Conservation (phyloP, 495 filamentous ascomycete species). For the Penicillium arizonense region DNA sequence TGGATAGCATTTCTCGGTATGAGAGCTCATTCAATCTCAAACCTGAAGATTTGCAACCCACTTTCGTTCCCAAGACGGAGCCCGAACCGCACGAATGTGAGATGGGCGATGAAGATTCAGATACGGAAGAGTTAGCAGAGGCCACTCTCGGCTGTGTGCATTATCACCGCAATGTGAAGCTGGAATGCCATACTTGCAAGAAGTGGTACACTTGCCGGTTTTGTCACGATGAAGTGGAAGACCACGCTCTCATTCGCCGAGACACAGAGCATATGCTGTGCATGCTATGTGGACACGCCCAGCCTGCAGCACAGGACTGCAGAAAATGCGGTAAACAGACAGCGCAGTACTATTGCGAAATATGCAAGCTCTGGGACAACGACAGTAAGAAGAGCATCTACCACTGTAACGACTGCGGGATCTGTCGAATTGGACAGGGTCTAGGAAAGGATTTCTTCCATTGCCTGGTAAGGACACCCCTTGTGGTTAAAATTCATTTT, state of each 20-base stretch:
- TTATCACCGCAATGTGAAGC: slow-evolving; percentile 92
- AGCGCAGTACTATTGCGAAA: slow-evolving; percentile 90
- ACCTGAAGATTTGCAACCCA: slow-evolving; percentile 67
- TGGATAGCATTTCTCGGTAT: slow-evolving; percentile 26
- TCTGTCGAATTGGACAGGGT: slow-evolving; percentile 87
- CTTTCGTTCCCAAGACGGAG: slow-evolving; percentile 57
- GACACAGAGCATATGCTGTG: slow-evolving; percentile 96
- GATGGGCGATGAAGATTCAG: slow-evolving; percentile 35
- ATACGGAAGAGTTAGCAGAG: slow-evolving; percentile 40
- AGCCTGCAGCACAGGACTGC: slow-evolving; percentile 78
- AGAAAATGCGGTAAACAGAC: slow-evolving; percentile 69
- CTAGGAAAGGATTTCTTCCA: slow-evolving; percentile 96
- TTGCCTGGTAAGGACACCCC: slow-evolving; percentile 75
- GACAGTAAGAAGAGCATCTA: slow-evolving; percentile 90
- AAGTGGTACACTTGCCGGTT: slow-evolving; percentile 95
- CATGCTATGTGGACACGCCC: slow-evolving; percentile 89
- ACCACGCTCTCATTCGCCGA: slow-evolving; percentile 75
- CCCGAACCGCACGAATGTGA: slow-evolving; percentile 40
- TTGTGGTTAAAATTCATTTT: neutral
- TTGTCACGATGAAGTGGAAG: slow-evolving; percentile 86
- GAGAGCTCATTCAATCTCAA: slow-evolving; percentile 66
- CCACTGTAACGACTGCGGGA: slow-evolving; percentile 94
- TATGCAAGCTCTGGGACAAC: slow-evolving; percentile 97
- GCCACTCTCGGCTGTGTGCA: slow-evolving; percentile 77
- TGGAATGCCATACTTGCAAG: slow-evolving; percentile 86